phyloP scores from a whole-genome alignment of 345 rosid genomes.

The Isatis tinctoria region DNA sequence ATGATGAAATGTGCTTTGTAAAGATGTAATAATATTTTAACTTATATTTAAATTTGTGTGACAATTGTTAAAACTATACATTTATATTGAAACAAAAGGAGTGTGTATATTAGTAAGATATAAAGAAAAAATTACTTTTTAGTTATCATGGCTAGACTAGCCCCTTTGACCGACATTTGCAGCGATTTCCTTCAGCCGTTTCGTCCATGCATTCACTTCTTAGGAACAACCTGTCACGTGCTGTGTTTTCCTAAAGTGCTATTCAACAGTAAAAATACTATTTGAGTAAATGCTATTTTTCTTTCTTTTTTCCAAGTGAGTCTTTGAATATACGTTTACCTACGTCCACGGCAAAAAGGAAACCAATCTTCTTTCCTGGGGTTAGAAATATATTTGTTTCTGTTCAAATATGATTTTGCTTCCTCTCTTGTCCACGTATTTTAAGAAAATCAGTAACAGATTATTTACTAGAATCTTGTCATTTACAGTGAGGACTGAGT shows the following conservation, averaged over 20 bases:
- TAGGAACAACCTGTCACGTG: constrained; percentile 33
- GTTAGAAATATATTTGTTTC: neutral
- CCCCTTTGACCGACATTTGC: constrained; percentile 23
- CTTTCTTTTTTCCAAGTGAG: neutral
- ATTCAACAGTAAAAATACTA: neutral
- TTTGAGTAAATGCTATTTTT: constrained; percentile 4
- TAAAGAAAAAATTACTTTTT: neutral
- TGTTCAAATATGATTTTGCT: neutral
- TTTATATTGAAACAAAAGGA: neutral
- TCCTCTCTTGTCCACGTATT: neutral
- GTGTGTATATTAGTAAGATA: neutral
- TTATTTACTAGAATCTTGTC: neutral
- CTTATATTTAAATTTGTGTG: neutral
- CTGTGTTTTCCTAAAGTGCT: constrained; percentile 20
- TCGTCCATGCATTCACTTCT: constrained; percentile 28
- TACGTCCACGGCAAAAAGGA: neutral
- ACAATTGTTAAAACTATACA: neutral
- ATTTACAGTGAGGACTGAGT: constrained; percentile 31
- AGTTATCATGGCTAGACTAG: neutral
- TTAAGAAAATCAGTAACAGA: neutral
- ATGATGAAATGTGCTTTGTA: neutral
- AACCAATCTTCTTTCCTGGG: neutral
- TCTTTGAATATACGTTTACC: neutral
- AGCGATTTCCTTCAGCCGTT: constrained; percentile 9
- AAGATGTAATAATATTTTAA: neutral